Percentiles rank a stretch among this genome's conserved stretches.
phyloP scores from a whole-genome alignment of 2,329 filamentous ascomycete genomes.

The Penicillium thymicola region DNA sequence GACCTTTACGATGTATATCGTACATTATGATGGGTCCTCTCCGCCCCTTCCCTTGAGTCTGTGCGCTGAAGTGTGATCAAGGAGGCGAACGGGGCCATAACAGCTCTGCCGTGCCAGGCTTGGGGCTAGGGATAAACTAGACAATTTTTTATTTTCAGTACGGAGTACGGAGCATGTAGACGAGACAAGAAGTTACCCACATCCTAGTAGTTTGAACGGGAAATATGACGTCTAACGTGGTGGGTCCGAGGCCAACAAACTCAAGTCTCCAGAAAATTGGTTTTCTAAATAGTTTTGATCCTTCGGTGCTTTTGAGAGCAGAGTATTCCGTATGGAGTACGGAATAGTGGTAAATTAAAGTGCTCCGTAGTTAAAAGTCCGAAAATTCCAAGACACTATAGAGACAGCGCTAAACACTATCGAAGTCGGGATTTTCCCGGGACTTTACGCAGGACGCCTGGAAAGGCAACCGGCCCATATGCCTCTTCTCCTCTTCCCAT shows the following conservation, averaged over 20 bases:
- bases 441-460: slow-evolving; percentile 19
- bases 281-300: not conserved
- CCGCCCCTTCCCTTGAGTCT: slow-evolving; percentile 7
- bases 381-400: not conserved
- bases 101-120: not conserved
- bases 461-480: slow-evolving; percentile 20
- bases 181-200: no score
- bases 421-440: not conserved
- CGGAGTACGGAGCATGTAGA: no score
- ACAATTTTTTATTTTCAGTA: not conserved
- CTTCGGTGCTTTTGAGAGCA: not conserved
- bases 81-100: slow-evolving; percentile 1
- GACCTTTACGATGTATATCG: slow-evolving; percentile 9
- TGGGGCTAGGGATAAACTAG: not conserved
- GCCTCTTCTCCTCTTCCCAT: not conserved
- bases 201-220: not conserved
- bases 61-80: slow-evolving; percentile 8
- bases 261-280: slow-evolving; percentile 4
- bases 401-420: not conserved
- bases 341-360: no score
- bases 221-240: slow-evolving; percentile 2
- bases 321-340: no score
- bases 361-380: not conserved
- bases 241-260: slow-evolving; percentile 2
- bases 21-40: slow-evolving; percentile 15